phyloP scores from a whole-genome alignment of 768 basidiomycete genomes.

The Psilocybe tampanensis region DNA sequence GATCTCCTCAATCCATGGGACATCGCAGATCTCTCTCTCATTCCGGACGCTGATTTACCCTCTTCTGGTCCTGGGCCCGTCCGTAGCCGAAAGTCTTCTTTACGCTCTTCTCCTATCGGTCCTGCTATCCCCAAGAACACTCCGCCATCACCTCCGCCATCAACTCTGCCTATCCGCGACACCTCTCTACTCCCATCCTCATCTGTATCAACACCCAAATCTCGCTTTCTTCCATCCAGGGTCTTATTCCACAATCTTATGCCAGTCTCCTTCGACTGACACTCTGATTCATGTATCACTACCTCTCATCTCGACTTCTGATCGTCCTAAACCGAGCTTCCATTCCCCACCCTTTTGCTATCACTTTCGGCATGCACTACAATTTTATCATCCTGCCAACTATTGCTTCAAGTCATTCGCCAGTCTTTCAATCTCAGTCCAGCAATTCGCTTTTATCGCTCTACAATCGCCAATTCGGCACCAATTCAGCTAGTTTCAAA shows the following conservation, averaged over 20 bases:
- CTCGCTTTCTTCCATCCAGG: conserved; percentile 48
- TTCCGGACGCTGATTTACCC: conserved; percentile 34
- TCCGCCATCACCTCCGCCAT: conserved; percentile 11
- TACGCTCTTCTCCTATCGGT: conserved; percentile 50
- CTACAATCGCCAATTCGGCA: conserved; percentile 12
- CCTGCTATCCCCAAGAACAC: conserved; percentile 7
- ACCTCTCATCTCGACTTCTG: conserved; percentile 26
- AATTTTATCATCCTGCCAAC: conserved; percentile 14
- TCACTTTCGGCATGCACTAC: conserved; percentile 7
- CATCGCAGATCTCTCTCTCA: conserved; percentile 68
- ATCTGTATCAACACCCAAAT: conserved; percentile 32
- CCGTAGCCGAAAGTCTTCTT: conserved; percentile 56
- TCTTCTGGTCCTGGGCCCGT: conserved; percentile 50
- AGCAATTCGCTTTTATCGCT: conserved; percentile 10
- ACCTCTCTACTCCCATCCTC: conserved; percentile 22
- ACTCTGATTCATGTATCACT: conserved; percentile 32
- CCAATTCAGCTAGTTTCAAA: conserved; percentile 16
- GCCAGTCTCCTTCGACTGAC: conserved; percentile 52
- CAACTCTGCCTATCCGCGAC: conserved; percentile 25
- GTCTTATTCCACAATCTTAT: conserved; percentile 63
- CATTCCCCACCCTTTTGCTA: conserved; percentile 5
- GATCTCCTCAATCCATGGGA: conserved; percentile 47
- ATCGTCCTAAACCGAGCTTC: conserved; percentile 2
- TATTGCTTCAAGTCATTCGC: conserved; percentile 11
- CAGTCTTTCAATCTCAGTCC: neutral